Conservation (phyloP, 306 rosid species). For the Cotoneaster glaucophyllus region DNA sequence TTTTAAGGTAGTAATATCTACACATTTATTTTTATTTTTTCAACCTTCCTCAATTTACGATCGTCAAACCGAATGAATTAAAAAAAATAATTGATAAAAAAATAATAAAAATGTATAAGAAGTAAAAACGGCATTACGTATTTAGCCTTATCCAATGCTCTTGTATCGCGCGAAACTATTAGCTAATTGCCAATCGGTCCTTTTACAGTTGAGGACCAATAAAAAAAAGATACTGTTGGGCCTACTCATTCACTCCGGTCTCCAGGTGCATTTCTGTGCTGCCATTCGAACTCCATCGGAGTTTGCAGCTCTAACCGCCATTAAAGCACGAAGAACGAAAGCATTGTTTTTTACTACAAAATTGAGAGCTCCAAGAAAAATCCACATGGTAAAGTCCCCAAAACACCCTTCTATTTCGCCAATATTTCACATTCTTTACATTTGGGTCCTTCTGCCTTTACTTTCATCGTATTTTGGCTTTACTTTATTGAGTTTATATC, state of each 20-base stretch:
- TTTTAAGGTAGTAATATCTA: too few relatives aligned
- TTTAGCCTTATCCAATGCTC: too few relatives aligned
- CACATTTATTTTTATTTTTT: too few relatives aligned
- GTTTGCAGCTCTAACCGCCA: not conserved
- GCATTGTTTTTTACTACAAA: not conserved
- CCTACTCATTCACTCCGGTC: not conserved
- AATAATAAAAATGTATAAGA: too few relatives aligned
- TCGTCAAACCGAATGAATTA: too few relatives aligned
- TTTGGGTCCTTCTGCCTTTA: not conserved
- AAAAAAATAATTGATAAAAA: too few relatives aligned
- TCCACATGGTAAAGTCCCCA: not conserved
- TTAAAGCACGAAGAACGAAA: not conserved
- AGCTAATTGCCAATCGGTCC: too few relatives aligned
- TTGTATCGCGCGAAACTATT: too few relatives aligned
- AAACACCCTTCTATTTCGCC: not conserved
- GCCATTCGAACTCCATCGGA: not conserved
- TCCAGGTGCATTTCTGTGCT: not conserved
- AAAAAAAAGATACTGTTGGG: too few relatives aligned
- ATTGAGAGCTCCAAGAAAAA: not conserved
- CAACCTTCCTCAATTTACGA: accelerated
- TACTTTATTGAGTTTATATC: too few relatives aligned
- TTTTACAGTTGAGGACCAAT: too few relatives aligned
- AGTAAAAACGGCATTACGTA: too few relatives aligned
- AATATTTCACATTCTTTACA: not conserved
- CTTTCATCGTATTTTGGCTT: not conserved